Evolutionary conservation across 306 rosid species (phyloP).

Genomic region (Echinosophora koreensis): DNA sequence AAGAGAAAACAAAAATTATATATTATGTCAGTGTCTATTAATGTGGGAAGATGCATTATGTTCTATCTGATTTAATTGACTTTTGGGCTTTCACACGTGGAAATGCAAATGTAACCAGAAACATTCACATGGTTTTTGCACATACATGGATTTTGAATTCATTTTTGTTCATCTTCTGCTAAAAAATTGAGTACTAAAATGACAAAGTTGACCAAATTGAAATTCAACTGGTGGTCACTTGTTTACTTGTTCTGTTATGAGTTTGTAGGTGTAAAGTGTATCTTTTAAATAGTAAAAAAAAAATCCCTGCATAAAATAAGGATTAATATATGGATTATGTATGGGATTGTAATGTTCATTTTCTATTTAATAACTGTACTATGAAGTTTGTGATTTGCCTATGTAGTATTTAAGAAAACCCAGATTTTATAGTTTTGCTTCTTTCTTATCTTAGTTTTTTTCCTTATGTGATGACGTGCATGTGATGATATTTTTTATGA

Average conservation of each 20-base stretch:
- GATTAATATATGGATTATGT: neutral
- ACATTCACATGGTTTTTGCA: conserved; percentile 32
- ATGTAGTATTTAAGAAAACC: neutral
- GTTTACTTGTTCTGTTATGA: conserved; percentile 30
- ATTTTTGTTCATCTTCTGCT: conserved; percentile 34
- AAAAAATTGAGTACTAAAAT: conserved; percentile 21
- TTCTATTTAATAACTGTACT: neutral
- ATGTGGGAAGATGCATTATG: conserved; percentile 30
- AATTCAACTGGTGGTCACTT: conserved; percentile 28
- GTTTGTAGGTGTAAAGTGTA: conserved; percentile 17
- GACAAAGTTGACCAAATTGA: conserved; percentile 35
- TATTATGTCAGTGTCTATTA: conserved; percentile 22
- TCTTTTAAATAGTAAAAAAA: conserved; percentile 13
- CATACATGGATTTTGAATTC: conserved; percentile 17
- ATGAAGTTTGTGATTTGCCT: neutral
- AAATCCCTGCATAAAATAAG: conserved; percentile 2
- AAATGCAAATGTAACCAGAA: conserved; percentile 13
- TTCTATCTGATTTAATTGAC: conserved; percentile 32
- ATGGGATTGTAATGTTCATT: conserved; percentile 15
- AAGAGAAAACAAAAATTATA: conserved; percentile 9
- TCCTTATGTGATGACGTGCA: neutral
- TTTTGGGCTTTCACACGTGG: conserved; percentile 16
- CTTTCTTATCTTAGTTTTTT: conserved; percentile 25
- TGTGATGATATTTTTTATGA: neutral
- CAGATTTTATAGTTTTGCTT: neutral